Base-by-base conservation (phyloP, 2,329 filamentous ascomycete genomes). In the Capronia epimyces region DNA sequence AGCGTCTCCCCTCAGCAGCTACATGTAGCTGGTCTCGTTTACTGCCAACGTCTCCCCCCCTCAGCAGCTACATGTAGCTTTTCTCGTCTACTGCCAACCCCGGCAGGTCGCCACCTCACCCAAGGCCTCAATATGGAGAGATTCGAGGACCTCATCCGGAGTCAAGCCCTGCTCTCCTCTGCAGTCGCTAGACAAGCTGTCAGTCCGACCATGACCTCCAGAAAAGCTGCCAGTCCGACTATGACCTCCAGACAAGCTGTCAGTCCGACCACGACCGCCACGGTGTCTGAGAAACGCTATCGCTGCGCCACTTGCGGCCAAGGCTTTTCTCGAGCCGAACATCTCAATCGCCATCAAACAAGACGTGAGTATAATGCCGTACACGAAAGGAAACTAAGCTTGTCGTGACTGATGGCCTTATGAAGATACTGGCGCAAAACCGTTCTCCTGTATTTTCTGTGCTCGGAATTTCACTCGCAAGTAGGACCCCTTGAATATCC, bases 241-340 rank as follows among this genome's bases (percentile, higher is more conserved):
- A 27, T 27, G 25, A 10, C 25, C 10, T 27, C 25, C 12, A 13
- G 9, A 6, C 25, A 13, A 7, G 27, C 7, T 8, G 27, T n/a
- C n/a, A n/a, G n/a, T n/a, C 16, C 36, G 13, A 9, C 36, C 5
- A 22, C 4, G 15, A 10, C 49, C 2, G 32, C 49, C 2, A 16
- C 65, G 43, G 51, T 57, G 46, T 37, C 65, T 29, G 67, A 66
- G 46, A 71, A 72, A 59, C 68, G 69, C 49, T 71, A 71, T 59
- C 67, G 66, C 54, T 74, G 71, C 55, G 65, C 66, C 12, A 62
- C 55, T 3, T 75, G 72, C 57, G 65, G 69, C 58, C 68, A 71
- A 55, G 65, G 64, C 41, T 75, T 75, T 62, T 72, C 71, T 20
- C 70, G 72, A 50, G 70, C 72, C 60, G 72, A 75, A 63, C 72